Percentiles rank a stretch among this genome's conserved stretches.
Conservation (phyloP, 225 moss, liverwort and hornwort species). For the Pseudoscleropodium purum region DNA sequence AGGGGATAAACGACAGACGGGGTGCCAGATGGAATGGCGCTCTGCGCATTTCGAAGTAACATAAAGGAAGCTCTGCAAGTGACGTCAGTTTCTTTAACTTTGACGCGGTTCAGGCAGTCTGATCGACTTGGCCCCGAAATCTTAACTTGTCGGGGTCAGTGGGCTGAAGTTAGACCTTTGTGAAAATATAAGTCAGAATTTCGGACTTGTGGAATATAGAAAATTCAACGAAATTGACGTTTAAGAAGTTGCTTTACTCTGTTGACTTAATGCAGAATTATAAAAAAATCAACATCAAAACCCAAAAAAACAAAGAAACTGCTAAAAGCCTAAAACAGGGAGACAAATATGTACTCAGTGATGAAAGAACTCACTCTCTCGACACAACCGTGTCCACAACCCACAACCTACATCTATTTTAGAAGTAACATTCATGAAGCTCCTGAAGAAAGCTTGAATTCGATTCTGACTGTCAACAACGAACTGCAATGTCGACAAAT, state of each 20-base stretch:
- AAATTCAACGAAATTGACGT: too few species aligned
- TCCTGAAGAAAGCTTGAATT: neutral
- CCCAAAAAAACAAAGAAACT: neutral
- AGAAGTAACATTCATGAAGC: neutral
- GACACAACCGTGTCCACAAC: neutral
- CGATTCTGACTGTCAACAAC: too few species aligned
- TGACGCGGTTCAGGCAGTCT: too few species aligned
- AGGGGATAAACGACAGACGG: neutral
- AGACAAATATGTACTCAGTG: neutral
- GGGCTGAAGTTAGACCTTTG: too few species aligned
- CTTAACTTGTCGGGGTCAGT: too few species aligned
- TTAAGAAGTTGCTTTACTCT: neutral
- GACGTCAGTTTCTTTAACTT: too few species aligned
- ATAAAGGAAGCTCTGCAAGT: neutral
- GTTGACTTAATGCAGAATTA: neutral
- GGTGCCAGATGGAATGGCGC: neutral
- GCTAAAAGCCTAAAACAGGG: neutral
- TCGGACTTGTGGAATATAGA: too few species aligned
- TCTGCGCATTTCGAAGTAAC: neutral
- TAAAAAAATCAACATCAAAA: neutral
- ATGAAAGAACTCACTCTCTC: neutral
- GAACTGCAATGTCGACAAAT: neutral
- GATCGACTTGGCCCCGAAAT: too few species aligned
- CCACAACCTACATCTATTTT: neutral
- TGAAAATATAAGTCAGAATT: too few species aligned